phyloP scores from a whole-genome alignment of 495 filamentous ascomycete genomes.

The Lineolata rhizophorae region DNA sequence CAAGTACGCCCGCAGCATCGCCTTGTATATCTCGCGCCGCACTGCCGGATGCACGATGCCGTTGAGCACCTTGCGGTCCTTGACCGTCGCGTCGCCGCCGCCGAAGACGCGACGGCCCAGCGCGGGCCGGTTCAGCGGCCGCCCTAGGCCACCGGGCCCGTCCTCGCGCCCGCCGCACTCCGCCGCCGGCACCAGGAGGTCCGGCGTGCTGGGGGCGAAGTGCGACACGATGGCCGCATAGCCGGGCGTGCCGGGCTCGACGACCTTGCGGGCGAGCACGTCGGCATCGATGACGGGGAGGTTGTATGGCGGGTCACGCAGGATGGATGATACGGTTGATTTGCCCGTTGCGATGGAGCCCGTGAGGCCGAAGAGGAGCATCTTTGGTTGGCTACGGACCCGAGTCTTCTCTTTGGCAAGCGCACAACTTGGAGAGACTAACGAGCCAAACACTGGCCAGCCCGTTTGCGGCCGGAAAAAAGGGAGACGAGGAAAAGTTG shows the following conservation, averaged over 20 bases:
- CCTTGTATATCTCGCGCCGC: slow-evolving; percentile 47
- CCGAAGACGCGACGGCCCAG: slow-evolving; percentile 77
- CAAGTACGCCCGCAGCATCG: slow-evolving; percentile 19
- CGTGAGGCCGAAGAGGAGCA: slow-evolving; percentile 91
- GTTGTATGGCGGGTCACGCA: slow-evolving; percentile 55
- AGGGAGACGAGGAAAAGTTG: too few relatives aligned
- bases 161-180: slow-evolving; percentile 15
- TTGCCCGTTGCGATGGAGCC: slow-evolving; percentile 97
- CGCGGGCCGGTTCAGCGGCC: slow-evolving; percentile 64
- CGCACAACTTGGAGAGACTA: too few relatives aligned
- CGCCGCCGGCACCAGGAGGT: slow-evolving; percentile 41
- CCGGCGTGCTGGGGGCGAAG: slow-evolving; percentile 63
- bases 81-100: slow-evolving; percentile 32
- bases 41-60: slow-evolving; percentile 85
- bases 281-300: slow-evolving; percentile 94
- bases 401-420: too few relatives aligned
- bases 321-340: slow-evolving; percentile 75
- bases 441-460: too few relatives aligned
- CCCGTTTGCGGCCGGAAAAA: too few relatives aligned
- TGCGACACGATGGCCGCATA: slow-evolving; percentile 59
- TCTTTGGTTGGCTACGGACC: too few relatives aligned
- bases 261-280: slow-evolving; percentile 69
- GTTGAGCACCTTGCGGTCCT: slow-evolving; percentile 55
- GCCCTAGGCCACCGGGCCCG: slow-evolving; percentile 27
- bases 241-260: slow-evolving; percentile 67